Conservation (phyloP, 2,329 filamentous ascomycete genomes). For the Diaporthe caulivora region DNA sequence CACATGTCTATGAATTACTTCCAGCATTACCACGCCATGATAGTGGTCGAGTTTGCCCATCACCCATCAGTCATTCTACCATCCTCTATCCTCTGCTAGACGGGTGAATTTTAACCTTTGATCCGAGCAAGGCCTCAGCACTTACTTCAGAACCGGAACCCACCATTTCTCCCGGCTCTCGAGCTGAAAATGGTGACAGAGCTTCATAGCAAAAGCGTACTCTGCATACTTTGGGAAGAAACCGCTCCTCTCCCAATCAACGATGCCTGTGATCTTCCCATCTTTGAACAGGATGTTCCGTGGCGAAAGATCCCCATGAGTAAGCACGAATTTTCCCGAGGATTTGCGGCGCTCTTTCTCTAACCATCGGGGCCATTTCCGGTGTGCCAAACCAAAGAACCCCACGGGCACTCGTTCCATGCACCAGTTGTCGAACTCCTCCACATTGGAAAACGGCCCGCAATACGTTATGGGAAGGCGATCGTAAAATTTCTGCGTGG, state of each 20-base stretch:
- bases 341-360: constrained; percentile 25
- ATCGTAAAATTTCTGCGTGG: neutral
- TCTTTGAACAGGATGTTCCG: constrained; percentile 36
- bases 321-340: constrained; percentile 15
- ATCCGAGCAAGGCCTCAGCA: constrained; percentile 4
- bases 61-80: neutral
- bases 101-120: constrained; percentile 6
- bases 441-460: constrained; percentile 32
- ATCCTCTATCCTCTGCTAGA: constrained; percentile 10
- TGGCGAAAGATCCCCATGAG: constrained; percentile 27
- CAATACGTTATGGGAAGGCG: neutral
- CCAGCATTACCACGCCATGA: neutral
- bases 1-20: neutral
- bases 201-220: constrained; percentile 36
- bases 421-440: constrained; percentile 38
- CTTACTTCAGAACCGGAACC: constrained; percentile 22
- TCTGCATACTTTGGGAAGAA: constrained; percentile 40
- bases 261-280: constrained; percentile 31
- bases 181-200: constrained; percentile 7
- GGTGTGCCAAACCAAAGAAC: neutral
- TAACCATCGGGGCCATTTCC: constrained; percentile 18
- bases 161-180: constrained; percentile 36
- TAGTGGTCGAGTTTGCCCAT: neutral
- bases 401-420: constrained; percentile 1
- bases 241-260: constrained; percentile 39